Evolutionary conservation across 495 filamentous ascomycete genomes (phyloP).

Genomic region (Margaritispora aquatica): DNA sequence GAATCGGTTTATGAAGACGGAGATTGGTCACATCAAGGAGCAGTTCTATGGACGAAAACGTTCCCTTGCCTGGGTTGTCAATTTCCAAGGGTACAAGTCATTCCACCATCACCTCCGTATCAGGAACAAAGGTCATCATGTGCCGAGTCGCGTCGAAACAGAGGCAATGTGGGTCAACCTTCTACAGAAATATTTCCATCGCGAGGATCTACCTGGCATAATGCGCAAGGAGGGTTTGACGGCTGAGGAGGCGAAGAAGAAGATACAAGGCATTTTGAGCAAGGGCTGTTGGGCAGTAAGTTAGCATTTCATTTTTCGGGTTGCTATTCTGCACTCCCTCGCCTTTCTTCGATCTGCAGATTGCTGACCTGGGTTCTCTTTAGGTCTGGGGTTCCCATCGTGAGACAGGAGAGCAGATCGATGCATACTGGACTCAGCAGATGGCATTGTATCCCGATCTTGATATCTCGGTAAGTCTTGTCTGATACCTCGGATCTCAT

Average conservation of each 20-base stretch:
- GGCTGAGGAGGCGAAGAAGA: background rate
- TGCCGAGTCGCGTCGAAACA: background rate
- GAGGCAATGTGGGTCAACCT: background rate
- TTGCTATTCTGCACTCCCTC: too few species aligned
- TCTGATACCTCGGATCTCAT: background rate
- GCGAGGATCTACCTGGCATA: background rate
- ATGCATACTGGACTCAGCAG: background rate
- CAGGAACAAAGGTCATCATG: background rate
- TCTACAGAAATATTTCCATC: background rate
- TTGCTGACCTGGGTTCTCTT: background rate
- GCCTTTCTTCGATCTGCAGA: background rate
- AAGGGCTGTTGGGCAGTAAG: background rate
- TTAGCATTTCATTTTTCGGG: background rate
- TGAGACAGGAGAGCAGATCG: background rate
- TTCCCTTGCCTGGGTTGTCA: background rate
- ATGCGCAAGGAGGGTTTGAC: background rate
- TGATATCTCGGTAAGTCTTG: background rate
- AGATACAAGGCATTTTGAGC: background rate
- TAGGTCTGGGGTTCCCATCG: background rate
- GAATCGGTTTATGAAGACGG: background rate
- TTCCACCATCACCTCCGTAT: background rate
- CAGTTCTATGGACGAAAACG: background rate
- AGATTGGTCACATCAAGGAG: background rate
- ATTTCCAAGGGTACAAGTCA: background rate
- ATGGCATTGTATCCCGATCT: background rate